phyloP scores from a whole-genome alignment of 1,139 yeast species.

The Blastobotrys indianensis region DNA sequence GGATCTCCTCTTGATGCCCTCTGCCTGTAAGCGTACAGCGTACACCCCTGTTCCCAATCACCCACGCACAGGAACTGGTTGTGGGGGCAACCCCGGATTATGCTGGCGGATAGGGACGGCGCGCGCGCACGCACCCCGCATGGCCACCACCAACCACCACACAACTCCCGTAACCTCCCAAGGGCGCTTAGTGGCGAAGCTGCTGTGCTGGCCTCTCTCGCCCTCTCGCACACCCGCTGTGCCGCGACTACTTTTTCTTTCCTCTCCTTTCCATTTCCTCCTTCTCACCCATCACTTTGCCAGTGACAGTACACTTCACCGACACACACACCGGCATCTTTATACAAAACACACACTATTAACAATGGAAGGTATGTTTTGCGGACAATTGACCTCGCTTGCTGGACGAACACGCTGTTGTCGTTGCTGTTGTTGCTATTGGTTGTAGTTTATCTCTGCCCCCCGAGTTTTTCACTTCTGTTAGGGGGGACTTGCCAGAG shows the following conservation, averaged over 20 bases:
- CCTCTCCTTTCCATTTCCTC: slow-evolving; percentile 15
- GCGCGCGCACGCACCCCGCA: slow-evolving; percentile 2
- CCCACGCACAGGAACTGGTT: no score
- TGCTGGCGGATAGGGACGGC: slow-evolving; percentile 1
- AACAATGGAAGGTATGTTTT: slow-evolving; percentile 24
- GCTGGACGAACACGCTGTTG: neutral
- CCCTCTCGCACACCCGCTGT: neutral
- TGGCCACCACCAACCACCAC: no score
- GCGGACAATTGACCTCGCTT: neutral
- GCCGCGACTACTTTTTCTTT: slow-evolving; percentile 1
- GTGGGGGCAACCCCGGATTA: slow-evolving; percentile 3
- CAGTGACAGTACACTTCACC: neutral
- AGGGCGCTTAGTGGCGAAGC: no score
- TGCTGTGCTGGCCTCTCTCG: no score
- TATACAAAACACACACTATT: neutral
- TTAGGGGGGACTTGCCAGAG: no score
- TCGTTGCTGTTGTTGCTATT: neutral
- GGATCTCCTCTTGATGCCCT: no score
- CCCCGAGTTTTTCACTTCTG: neutral
- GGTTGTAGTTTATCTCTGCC: neutral
- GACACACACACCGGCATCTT: neutral
- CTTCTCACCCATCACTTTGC: slow-evolving; percentile 6
- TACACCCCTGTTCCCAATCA: no score
- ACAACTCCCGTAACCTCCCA: no score
- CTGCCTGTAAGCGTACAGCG: no score